Percentiles rank a stretch among this genome's conserved stretches.
Evolutionary conservation across 2,329 filamentous ascomycete genomes (phyloP).

Genomic region (Uncinocarpus reesii): DNA sequence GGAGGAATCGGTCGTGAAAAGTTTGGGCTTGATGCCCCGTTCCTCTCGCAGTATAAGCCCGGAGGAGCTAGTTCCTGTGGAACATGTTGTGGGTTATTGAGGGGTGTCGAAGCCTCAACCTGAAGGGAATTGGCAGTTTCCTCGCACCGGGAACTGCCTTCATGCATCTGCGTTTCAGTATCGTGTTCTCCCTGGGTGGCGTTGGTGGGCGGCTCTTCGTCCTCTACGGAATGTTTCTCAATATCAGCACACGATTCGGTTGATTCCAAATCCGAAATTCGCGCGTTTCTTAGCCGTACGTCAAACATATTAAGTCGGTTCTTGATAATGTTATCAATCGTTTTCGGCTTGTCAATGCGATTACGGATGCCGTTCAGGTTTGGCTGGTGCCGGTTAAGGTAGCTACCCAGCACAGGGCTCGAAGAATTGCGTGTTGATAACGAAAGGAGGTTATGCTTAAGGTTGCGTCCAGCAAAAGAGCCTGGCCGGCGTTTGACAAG

Average conservation of each 20-base stretch:
- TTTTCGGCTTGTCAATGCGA: slow-evolving; percentile 15
- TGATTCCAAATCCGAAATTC: background rate
- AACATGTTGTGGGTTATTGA: background rate
- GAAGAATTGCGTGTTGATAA: background rate
- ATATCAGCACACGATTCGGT: background rate
- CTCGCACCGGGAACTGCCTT: background rate
- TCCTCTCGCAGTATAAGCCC: background rate
- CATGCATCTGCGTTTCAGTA: background rate
- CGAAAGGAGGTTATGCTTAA: background rate
- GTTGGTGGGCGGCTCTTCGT: background rate
- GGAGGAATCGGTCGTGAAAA: slow-evolving; percentile 15
- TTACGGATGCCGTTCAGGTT: slow-evolving; percentile 11
- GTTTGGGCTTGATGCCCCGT: slow-evolving; percentile 14
- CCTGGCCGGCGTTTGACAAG: slow-evolving; percentile 6
- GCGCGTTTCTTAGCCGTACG: background rate
- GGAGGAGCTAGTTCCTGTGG: background rate
- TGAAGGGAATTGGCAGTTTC: background rate
- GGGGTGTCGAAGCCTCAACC: background rate
- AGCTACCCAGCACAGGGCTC: slow-evolving; percentile 1
- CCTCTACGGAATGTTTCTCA: background rate
- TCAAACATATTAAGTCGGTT: background rate
- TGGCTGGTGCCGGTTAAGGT: slow-evolving; percentile 10
- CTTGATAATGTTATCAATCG: slow-evolving; percentile 9
- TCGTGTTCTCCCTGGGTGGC: background rate
- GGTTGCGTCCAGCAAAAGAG: background rate